Conservation (phyloP, 345 rosid genomes). For the Clarkia xantiana region DNA sequence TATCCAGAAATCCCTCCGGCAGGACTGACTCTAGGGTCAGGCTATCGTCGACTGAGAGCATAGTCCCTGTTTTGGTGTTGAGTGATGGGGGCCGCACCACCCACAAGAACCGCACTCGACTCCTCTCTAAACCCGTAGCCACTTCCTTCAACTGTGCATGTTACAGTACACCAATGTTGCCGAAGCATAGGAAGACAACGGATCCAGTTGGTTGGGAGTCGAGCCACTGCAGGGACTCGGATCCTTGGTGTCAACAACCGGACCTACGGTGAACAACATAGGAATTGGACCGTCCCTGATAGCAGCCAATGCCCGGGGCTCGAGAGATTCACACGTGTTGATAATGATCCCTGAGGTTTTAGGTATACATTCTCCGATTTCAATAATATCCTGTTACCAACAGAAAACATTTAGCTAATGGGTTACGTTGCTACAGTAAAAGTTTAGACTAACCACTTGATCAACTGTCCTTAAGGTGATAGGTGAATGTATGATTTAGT, state of each 20-base stretch:
- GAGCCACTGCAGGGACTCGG: slow-evolving; percentile 32
- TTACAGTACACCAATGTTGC: slow-evolving; percentile 41
- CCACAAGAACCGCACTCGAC: slow-evolving; percentile 42
- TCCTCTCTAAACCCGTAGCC: slow-evolving; percentile 33
- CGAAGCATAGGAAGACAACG: slow-evolving; percentile 53
- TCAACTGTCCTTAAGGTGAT: too few species aligned
- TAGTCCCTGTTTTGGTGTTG: neutral
- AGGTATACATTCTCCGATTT: slow-evolving; percentile 5
- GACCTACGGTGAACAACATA: slow-evolving; percentile 39
- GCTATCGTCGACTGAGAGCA: neutral
- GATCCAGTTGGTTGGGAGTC: slow-evolving; percentile 27
- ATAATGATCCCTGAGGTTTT: slow-evolving; percentile 23
- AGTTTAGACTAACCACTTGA: too few species aligned
- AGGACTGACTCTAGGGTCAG: slow-evolving; percentile 16
- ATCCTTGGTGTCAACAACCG: slow-evolving; percentile 17
- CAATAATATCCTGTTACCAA: neutral
- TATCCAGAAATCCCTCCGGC: slow-evolving; percentile 36
- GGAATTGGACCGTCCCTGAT: slow-evolving; percentile 22
- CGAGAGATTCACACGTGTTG: slow-evolving; percentile 36
- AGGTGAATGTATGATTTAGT: too few species aligned
- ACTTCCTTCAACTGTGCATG: slow-evolving; percentile 25
- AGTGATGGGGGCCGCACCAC: slow-evolving; percentile 21
- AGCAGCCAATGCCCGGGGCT: slow-evolving; percentile 20
- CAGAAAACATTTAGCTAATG: too few species aligned
- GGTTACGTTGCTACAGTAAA: too few species aligned